These are phyloP conservation scores for Aureobasidium sp. DNA, from an alignment of 2,329 filamentous ascomycete genomes.

Conservation along the genomic window DNA sequence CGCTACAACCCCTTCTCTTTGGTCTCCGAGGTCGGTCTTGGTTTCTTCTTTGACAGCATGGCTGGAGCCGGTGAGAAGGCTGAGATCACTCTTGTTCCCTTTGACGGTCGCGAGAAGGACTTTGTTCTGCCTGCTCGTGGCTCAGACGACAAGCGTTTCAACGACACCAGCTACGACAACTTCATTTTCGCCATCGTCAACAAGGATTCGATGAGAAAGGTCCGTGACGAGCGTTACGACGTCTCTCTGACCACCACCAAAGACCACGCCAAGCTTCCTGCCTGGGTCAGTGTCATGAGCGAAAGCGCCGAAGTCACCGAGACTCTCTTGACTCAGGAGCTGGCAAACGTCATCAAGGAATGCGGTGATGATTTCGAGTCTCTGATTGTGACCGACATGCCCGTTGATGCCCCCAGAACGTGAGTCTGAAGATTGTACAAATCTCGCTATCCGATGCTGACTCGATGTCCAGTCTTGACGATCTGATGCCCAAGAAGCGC, in stretches of 20 bases:
- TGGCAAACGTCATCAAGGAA: slow-evolving; percentile 69
- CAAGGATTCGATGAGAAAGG: slow-evolving; percentile 85
- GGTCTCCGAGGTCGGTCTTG: slow-evolving; percentile 59
- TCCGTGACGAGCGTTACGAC: slow-evolving; percentile 91
- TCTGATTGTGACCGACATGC: slow-evolving; percentile 83
- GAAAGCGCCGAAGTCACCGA: slow-evolving; percentile 95
- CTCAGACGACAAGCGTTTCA: slow-evolving; percentile 54
- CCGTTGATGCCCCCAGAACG: slow-evolving; percentile 77
- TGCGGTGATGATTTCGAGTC: slow-evolving; percentile 75
- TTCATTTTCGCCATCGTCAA: slow-evolving; percentile 96
- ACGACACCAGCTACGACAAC: slow-evolving; percentile 64
- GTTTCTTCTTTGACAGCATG: slow-evolving; percentile 75
- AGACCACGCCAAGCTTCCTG: slow-evolving; percentile 81
- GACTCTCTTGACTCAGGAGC: slow-evolving; percentile 74
- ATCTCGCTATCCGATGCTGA: background rate
- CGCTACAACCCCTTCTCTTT: slow-evolving; percentile 72
- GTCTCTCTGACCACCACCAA: slow-evolving; percentile 88
- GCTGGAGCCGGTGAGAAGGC: slow-evolving; percentile 62
- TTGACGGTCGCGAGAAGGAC: slow-evolving; percentile 82
- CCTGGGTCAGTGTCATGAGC: slow-evolving; percentile 90
- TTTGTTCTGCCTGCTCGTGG: slow-evolving; percentile 59
- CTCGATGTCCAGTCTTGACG: slow-evolving; percentile 58
- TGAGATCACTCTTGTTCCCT: slow-evolving; percentile 75
- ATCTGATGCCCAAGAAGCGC: slow-evolving; percentile 79
- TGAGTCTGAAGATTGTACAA: slow-evolving; percentile 41